Percentiles rank a stretch among this genome's conserved stretches.
Conservation (phyloP, 805 yeast species). For the Starmera amethionina region DNA sequence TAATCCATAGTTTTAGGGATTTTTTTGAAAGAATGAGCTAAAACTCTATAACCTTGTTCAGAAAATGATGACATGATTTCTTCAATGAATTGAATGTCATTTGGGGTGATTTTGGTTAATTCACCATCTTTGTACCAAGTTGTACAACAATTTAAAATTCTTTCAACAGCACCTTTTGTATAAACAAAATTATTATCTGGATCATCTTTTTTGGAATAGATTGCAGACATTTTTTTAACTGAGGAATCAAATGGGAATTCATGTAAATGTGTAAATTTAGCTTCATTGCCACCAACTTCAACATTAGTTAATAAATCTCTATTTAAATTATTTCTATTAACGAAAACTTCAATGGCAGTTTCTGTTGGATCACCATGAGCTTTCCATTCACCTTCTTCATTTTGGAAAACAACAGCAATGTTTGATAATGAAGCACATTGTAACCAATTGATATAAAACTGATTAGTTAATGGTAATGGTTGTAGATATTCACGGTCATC, state of each 20-base stretch:
- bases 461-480: constrained; percentile 7
- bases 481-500: constrained; percentile 11
- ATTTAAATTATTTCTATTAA: constrained; percentile 43
- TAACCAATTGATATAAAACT: constrained; percentile 40
- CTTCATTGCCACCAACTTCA: constrained; percentile 12
- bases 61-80: constrained; percentile 50
- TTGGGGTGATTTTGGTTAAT: constrained; percentile 27
- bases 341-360: constrained; percentile 76
- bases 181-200: constrained; percentile 24
- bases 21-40: constrained; percentile 52
- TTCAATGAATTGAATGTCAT: constrained; percentile 34
- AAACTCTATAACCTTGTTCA: constrained; percentile 58
- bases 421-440: constrained; percentile 69
- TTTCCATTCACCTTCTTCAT: constrained; percentile 45
- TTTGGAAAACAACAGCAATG: constrained; percentile 55
- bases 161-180: constrained; percentile 73
- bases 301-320: constrained; percentile 35
- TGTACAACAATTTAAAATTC: constrained; percentile 47
- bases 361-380: constrained; percentile 89
- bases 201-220: constrained; percentile 30
- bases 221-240: constrained; percentile 61
- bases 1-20: constrained; percentile 21
- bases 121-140: constrained; percentile 35
- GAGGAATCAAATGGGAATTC: constrained; percentile 74
- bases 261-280: constrained; percentile 29